These are phyloP conservation scores for Apiotrichum laibachii DNA, from an alignment of 1,284 basidiomycete genomes.

Conservation along the genomic window DNA sequence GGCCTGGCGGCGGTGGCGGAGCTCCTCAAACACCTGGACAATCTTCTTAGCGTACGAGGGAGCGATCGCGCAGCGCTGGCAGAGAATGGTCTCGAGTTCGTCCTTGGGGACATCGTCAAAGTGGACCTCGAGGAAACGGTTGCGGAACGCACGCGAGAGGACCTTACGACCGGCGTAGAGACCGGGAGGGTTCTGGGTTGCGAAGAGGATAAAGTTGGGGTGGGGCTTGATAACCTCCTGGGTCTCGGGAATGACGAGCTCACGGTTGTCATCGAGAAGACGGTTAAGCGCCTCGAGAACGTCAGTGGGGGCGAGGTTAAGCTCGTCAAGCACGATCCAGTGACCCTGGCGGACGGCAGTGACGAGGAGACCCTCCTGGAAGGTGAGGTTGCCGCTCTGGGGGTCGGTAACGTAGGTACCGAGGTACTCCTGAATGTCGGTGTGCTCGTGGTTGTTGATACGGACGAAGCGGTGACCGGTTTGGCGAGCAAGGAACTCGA, in stretches of 20 bases:
- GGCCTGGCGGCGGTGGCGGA: conserved; percentile 87
- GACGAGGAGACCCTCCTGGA: conserved; percentile 91
- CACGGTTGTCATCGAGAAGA: conserved; percentile 94
- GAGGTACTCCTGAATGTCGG: conserved; percentile 97
- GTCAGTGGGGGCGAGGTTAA: conserved; percentile 96
- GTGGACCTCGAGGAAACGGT: conserved; percentile 98
- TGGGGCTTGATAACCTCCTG: conserved; percentile 92
- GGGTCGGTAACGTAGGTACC: conserved; percentile 96
- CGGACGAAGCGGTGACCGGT: conserved; percentile 96
- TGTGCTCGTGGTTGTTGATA: conserved; percentile 99
- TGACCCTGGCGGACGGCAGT: conserved; percentile 87
- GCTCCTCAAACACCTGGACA: conserved; percentile 86
- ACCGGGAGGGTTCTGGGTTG: conserved; percentile 96
- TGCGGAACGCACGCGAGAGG: conserved; percentile 91
- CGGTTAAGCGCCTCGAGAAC: conserved; percentile 97
- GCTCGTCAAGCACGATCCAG: conserved; percentile 98
- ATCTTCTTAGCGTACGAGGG: conserved; percentile 89
- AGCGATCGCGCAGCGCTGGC: conserved; percentile 82
- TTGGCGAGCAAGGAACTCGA: conserved; percentile 89
- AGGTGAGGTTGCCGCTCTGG: conserved; percentile 83
- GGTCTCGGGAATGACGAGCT: conserved; percentile 93
- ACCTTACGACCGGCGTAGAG: conserved; percentile 96
- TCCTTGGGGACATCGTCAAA: conserved; percentile 94
- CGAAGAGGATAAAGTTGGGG: conserved; percentile 96
- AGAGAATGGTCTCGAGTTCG: conserved; percentile 90